Base-by-base conservation (phyloP, 306 rosid species). In the Sindora glabra region DNA sequence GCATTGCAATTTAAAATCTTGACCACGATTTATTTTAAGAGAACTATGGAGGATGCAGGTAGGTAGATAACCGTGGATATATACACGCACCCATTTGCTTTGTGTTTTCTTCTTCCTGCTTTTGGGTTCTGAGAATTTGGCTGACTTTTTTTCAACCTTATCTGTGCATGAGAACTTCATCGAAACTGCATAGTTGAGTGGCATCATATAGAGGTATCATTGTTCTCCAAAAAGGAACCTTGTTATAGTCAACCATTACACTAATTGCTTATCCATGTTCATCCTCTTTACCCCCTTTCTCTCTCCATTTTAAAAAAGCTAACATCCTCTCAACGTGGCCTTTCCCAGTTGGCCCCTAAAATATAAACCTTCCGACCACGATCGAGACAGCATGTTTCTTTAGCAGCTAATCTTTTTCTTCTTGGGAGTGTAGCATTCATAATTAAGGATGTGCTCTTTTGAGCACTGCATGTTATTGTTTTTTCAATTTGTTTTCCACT, bases 231-330 rank as follows among this genome's bases (percentile, higher is more conserved):
- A 77, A 71, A 77, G 74, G 71, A 39, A 55, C 48, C 59, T 66
- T 72, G 46, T 58, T 70, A 15, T 45, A 39, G 88, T 85, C 92
- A 81, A 81, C 80, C 69, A 73, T 60, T 64, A 41, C 63, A 58
- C 78, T 85, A 50, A 79, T 81, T 64, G 57, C 61, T 19, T 51
- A 49, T 41, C 71, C 77, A 26, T 65, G 40, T 52, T 72, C 67
- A 23, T 53, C 8, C 56, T 32, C 51, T 29, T 26, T 29, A 45
- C 57, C 36, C 41, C 8, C 62, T 21, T 13, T 7, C 19, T 13
- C 16, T 42, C 33, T 45, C 64, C 39, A 67, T 66, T 57, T 42
- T 49, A 42, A 66, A 48, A 72, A 64, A 60, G 66, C 37, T 30
- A 26, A 30, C 56, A 24, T 10, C 40, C 42, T 51, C 38, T 23